Base-by-base conservation (phyloP, 768 basidiomycete genomes). In the Termitomyces sp. region DNA sequence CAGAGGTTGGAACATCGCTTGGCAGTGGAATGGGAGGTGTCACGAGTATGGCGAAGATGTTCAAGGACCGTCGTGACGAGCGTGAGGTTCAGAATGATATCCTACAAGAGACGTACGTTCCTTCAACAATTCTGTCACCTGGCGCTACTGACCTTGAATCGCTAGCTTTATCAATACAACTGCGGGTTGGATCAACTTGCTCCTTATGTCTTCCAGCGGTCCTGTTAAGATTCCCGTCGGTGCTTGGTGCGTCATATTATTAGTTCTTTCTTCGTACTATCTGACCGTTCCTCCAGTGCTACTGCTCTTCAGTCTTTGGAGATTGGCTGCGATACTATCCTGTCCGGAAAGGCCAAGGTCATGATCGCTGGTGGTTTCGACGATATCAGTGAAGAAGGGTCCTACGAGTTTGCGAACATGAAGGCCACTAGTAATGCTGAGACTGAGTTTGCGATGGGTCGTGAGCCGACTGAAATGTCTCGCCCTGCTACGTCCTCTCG, bases 301-400 rank as follows among this genome's bases (percentile, higher is more conserved):
- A 99, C 97, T 14, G 97, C 96, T 28, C 80, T 99, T 30, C 97
- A 99, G 73, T 99, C 97, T 5, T 75, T 99, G 35, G 97, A 99
- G 70, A 98, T 99, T 63, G 97, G 94, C n/a, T 89, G 90, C 62
- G 97, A 99, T 66, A 91, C 92, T 0, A 88, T 99, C 61, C 71
- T 96, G 37, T 89, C 90, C 7, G 91, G 95, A 59, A 99, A 99
- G 71, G 97, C 97, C 35, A 98, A 98, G 75, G 87, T 99, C 67
- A 99, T 99, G 97, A 87, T 99, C 59, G 91, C 96, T 37, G 97
- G 97, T 69, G 97, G 97, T 56, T 98, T 95, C 75, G 97, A 99
- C 67, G 97, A 99, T 70, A 83, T 98, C 70, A 91, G 89, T 61
- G 97, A 99, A 72, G 97, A 99, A 73, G 97, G 96, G 17, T 98